Conservation (phyloP, 148 eudicot genomes). For the Agrostemma githago region DNA sequence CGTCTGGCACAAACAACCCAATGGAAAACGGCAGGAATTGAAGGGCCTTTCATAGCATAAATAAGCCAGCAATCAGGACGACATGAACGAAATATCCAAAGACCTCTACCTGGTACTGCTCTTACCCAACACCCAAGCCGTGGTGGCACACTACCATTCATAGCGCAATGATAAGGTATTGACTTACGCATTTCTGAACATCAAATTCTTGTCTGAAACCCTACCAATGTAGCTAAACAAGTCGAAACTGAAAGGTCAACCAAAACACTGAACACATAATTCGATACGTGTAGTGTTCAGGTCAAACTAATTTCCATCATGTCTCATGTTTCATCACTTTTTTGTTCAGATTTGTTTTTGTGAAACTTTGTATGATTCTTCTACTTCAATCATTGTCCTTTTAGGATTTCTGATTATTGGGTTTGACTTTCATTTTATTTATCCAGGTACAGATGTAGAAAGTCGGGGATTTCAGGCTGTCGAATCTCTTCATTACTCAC, state of each 20-base stretch:
- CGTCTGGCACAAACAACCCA: not conserved
- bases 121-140: not conserved
- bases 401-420: not conserved
- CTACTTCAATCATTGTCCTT: no score
- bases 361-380: no score
- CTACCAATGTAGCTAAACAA: not conserved
- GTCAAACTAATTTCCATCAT: no score
- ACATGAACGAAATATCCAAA: not conserved
- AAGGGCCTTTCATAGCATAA: not conserved
- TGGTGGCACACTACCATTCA: no score
- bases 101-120: not conserved
- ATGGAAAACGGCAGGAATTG: not conserved
- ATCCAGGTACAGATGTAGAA: slow-evolving; percentile 54
- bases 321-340: no score
- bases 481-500: slow-evolving; percentile 93
- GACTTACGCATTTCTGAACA: not conserved
- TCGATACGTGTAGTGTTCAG: no score
- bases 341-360: no score
- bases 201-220: not conserved
- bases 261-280: not conserved
- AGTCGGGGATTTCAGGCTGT: slow-evolving; percentile 85
- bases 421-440: not conserved
- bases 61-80: not conserved
- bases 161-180: not conserved
- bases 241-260: not conserved